phyloP scores from a whole-genome alignment of 2,329 filamentous ascomycete genomes.

The Phialocephala sp. region DNA sequence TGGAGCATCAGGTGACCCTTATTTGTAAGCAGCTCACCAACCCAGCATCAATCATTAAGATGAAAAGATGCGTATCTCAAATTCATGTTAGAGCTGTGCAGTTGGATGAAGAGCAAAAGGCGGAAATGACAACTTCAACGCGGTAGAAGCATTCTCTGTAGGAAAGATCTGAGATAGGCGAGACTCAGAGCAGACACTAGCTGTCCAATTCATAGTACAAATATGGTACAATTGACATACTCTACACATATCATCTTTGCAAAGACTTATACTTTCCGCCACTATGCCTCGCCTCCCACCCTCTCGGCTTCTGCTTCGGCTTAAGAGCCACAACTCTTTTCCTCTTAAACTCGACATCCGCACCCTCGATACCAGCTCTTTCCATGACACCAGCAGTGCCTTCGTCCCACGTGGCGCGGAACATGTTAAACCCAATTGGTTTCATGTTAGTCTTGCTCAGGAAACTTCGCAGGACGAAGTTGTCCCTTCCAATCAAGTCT shows the following conservation, averaged over 20 bases:
- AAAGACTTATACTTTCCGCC: slow-evolving; percentile 68
- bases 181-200: slow-evolving; percentile 5
- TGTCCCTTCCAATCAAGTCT: slow-evolving; percentile 65
- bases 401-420: slow-evolving; percentile 90
- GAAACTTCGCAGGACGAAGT: slow-evolving; percentile 78
- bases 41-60: no score
- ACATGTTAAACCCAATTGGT: slow-evolving; percentile 84
- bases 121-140: not conserved
- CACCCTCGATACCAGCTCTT: slow-evolving; percentile 74
- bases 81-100: no score
- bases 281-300: slow-evolving; percentile 70
- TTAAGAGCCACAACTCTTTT: slow-evolving; percentile 75
- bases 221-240: slow-evolving; percentile 29
- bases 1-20: no score
- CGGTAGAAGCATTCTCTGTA: not conserved
- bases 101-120: not conserved
- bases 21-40: no score
- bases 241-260: slow-evolving; percentile 32
- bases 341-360: slow-evolving; percentile 83
- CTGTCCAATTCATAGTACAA: slow-evolving; percentile 29
- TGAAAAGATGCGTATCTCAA: no score
- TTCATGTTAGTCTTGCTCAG: slow-evolving; percentile 70
- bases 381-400: slow-evolving; percentile 87
- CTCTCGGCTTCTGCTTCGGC: slow-evolving; percentile 63
- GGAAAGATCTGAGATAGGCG: not conserved